Conservation (phyloP, 805 yeast species). For the Metschnikowia drakensbergensis region DNA sequence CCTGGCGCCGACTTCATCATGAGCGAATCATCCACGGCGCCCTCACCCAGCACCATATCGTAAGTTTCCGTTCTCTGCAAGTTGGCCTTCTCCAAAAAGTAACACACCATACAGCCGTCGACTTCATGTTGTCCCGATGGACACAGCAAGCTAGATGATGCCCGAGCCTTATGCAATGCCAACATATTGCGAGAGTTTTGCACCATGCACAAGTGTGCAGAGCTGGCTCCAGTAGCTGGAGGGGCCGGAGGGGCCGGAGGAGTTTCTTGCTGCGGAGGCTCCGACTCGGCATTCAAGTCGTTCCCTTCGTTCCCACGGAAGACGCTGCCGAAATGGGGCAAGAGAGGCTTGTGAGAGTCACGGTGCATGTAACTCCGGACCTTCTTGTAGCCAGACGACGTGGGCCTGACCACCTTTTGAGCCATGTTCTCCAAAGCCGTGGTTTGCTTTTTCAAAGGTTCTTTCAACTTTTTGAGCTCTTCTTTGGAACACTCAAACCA, state of each 20-base stretch:
- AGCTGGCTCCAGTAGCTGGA: constrained; percentile 1
- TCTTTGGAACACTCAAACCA: constrained; percentile 1
- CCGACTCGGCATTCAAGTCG: background rate
- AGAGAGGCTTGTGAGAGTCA: background rate
- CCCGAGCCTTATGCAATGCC: background rate
- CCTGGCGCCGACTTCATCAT: background rate
- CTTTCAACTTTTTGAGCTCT: constrained; percentile 5
- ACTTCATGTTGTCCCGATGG: background rate
- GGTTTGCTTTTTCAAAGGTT: constrained; percentile 1
- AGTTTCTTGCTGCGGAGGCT: background rate
- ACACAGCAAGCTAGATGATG: background rate
- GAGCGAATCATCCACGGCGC: background rate
- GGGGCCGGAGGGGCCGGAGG: background rate
- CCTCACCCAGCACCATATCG: background rate
- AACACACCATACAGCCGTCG: background rate
- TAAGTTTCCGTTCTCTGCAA: background rate
- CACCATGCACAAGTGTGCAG: background rate
- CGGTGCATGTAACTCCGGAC: constrained; percentile 1
- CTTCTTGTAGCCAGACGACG: constrained; percentile 1
- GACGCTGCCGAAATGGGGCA: background rate
- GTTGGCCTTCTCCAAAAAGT: background rate
- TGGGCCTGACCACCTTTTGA: background rate
- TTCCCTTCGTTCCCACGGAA: background rate
- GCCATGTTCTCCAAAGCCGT: constrained; percentile 2
- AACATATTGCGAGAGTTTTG: background rate